Percentiles rank a stretch among this genome's conserved stretches.
phyloP scores from a whole-genome alignment of 2,329 filamentous ascomycete species.

The Geosmithia putterillii region DNA sequence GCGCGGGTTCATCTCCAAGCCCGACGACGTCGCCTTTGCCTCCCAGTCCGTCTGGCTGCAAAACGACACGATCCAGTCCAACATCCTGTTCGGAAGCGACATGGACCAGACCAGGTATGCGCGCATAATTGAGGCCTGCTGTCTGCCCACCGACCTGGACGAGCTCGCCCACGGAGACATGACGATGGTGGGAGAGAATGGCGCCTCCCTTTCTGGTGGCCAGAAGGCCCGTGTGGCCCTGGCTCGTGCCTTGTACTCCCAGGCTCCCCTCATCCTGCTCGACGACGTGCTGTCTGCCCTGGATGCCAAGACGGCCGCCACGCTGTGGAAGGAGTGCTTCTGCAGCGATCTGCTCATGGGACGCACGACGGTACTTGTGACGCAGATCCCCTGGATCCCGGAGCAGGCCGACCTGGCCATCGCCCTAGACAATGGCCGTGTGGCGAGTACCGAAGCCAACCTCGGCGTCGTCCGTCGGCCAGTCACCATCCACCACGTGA shows the following conservation, averaged over 20 bases:
- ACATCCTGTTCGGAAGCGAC: constrained; percentile 39
- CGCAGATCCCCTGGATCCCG: constrained; percentile 40
- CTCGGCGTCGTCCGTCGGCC: constrained; percentile 30
- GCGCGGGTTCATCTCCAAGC: constrained; percentile 31
- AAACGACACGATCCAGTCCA: constrained; percentile 41
- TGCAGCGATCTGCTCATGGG: constrained; percentile 40
- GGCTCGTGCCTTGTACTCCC: constrained; percentile 45
- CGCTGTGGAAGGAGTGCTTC: constrained; percentile 45
- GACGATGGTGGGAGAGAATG: constrained; percentile 41
- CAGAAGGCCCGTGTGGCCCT: constrained; percentile 45
- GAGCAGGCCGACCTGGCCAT: constrained; percentile 36
- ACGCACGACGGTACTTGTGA: constrained; percentile 44
- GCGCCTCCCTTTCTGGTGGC: constrained; percentile 41
- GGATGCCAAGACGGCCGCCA: constrained; percentile 43
- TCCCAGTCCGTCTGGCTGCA: constrained; percentile 47
- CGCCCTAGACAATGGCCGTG: constrained; percentile 29
- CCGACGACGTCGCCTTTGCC: constrained; percentile 41
- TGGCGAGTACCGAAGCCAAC: constrained; percentile 28
- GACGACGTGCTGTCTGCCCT: constrained; percentile 49
- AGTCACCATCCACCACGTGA: constrained; percentile 34
- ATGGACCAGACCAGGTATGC: constrained; percentile 42
- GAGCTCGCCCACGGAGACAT: constrained; percentile 37
- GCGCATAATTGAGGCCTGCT: constrained; percentile 42
- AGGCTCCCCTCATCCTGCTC: constrained; percentile 39
- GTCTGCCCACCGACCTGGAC: constrained; percentile 34